Percentiles rank a stretch among this genome's conserved stretches.
These are phyloP conservation scores for Heliamphora pulchella DNA, from an alignment of 179 eudicot genomes.

Conservation along the genomic window DNA sequence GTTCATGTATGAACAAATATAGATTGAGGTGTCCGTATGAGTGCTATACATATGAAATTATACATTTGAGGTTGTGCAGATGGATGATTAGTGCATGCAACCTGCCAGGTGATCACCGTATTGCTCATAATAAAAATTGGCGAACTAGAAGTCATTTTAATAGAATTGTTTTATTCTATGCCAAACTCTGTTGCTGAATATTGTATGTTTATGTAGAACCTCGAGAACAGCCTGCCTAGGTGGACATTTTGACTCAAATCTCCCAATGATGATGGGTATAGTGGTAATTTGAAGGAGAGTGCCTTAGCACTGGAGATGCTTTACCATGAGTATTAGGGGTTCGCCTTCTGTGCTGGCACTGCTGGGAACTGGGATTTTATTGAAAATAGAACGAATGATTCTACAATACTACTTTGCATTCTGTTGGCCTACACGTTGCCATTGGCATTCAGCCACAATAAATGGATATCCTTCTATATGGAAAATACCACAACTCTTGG, in stretches of 20 bases:
- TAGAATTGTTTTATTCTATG: not conserved
- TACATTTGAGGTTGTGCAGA: not conserved
- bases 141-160: too few relatives aligned
- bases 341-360: not conserved
- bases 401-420: not conserved
- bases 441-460: not conserved
- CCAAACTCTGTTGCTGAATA: not conserved
- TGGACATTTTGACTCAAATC: not conserved
- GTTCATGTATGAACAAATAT: not conserved
- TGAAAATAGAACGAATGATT: not conserved
- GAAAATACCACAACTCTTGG: too few relatives aligned
- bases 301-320: not conserved
- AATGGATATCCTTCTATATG: too few relatives aligned
- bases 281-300: not conserved
- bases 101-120: not conserved
- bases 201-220: not conserved
- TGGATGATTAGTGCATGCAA: not conserved
- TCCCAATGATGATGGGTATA: not conserved
- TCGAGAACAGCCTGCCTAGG: not conserved
- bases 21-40: not conserved
- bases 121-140: not conserved
- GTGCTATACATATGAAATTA: not conserved
- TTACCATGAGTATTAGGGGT: too few relatives aligned
- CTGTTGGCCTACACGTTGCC: not conserved
- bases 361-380: not conserved